These are phyloP conservation scores for Isatis lusitanica DNA, from an alignment of 441 rosid genomes.

Conservation along the genomic window DNA sequence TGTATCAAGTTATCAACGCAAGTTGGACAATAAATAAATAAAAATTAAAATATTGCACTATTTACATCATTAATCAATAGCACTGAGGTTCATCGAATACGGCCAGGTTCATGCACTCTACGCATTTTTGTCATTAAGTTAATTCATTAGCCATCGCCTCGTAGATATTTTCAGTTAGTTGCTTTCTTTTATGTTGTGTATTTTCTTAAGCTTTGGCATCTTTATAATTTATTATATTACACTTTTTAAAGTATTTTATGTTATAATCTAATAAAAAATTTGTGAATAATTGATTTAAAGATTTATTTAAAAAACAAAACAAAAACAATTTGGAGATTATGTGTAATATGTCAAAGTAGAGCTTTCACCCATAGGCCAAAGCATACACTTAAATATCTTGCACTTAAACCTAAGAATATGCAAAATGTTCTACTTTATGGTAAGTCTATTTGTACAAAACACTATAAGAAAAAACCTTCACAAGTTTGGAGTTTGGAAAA, in stretches of 20 bases:
- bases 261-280: too few species aligned
- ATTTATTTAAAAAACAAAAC: too few species aligned
- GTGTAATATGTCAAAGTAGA: too few species aligned
- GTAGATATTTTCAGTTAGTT: conserved; percentile 16
- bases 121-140: conserved; percentile 24
- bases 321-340: too few species aligned
- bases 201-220: not conserved
- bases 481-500: not conserved
- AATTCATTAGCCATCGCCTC: not conserved
- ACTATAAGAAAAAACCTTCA: not conserved
- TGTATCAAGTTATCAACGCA: conserved; percentile 28
- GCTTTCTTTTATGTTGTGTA: not conserved
- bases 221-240: not conserved
- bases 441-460: not conserved
- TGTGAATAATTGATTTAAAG: too few species aligned
- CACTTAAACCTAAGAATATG: too few species aligned
- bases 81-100: conserved; percentile 26
- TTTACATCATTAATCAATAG: conserved; percentile 19
- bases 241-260: too few species aligned
- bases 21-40: conserved; percentile 26
- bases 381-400: too few species aligned
- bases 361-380: too few species aligned
- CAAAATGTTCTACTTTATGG: not conserved
- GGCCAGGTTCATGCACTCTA: conserved; percentile 31
- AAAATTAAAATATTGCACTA: not conserved